Base-by-base conservation (phyloP, 2,329 filamentous ascomycete genomes). In the Aspergillus sergii region DNA sequence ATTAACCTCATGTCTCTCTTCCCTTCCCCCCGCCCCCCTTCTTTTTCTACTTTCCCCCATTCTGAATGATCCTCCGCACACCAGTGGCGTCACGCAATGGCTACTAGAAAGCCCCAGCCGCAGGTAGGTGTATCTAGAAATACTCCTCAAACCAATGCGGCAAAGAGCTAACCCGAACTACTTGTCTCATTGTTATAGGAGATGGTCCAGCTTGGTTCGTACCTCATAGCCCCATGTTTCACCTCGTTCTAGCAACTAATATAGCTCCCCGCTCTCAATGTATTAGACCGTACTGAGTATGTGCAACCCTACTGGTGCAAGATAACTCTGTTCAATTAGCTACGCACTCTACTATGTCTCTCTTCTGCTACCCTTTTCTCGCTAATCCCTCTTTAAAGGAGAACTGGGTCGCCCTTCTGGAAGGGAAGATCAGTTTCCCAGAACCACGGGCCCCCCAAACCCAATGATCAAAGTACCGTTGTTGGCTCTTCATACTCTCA, bases 151-250 rank as follows among this genome's bases (percentile, higher is more conserved):
- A 54, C 46, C 16, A 54, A 26, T 28, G 41, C 32, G 41, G 28
- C 23, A 28, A 16, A 28, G 26, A 14, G 26, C 43, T 59, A 46
- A 39, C n/a, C 21, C 41, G 16, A 45, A 36, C 32, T 30, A 58
- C 32, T 51, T 26, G 16, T 32, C 30, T 32, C 48, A 46, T 53
- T 39, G 30, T 16, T 61, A 56, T 57, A 98, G 93, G 95, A 99
- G 86, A 99, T 99, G 95, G 92, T 97, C 72, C 94, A 99, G 91
- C 94, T 99, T 84, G 94, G 95, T 98, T 90, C 86, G 89, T 91
- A 73, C 73, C 71, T 74, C 74, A 68, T 64, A 62, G 61, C 56
- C 66, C 64, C 59, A 45, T 61, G 21, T 66, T 59, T 59, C 51
- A 53, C 41, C 57, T 58, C 56, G 58, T 56, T 63, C 41, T 57